These are phyloP conservation scores for Chrysanthemum makinoi DNA, from an alignment of 129 eudicot genomes.

Conservation along the genomic window DNA sequence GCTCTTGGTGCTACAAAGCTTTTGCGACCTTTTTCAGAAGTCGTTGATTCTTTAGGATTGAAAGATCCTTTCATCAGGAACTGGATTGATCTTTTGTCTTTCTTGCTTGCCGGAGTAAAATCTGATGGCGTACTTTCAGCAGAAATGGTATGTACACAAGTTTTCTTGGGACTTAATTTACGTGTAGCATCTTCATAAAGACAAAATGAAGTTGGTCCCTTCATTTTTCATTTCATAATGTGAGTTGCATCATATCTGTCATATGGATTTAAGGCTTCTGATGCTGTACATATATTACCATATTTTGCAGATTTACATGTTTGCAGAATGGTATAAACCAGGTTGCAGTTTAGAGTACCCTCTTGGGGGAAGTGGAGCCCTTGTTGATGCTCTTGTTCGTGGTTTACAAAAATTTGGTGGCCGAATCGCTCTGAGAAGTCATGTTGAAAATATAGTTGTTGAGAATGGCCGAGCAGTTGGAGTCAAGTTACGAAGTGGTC, in stretches of 20 bases:
- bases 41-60: slow-evolving; percentile 68
- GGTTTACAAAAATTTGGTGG: slow-evolving; percentile 86
- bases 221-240: not conserved
- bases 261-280: slow-evolving; percentile 4
- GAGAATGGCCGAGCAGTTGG: slow-evolving; percentile 92
- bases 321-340: slow-evolving; percentile 98
- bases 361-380: slow-evolving; percentile 84
- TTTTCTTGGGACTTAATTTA: not conserved
- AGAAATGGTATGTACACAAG: slow-evolving; percentile 68
- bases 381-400: slow-evolving; percentile 87
- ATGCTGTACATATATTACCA: slow-evolving; percentile 7
- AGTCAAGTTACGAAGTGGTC: slow-evolving; percentile 85
- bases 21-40: slow-evolving; percentile 76
- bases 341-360: slow-evolving; percentile 91
- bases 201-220: not conserved
- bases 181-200: not conserved
- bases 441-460: slow-evolving; percentile 76
- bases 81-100: slow-evolving; percentile 92
- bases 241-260: too few species aligned
- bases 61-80: slow-evolving; percentile 91
- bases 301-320: slow-evolving; percentile 80
- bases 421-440: slow-evolving; percentile 72
- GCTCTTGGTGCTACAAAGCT: slow-evolving; percentile 96
- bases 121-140: slow-evolving; percentile 97
- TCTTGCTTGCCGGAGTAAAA: slow-evolving; percentile 96